Evolutionary conservation across 345 rosid genomes (phyloP), one percentile per base, ranked within the genome.

Genomic region (Camelina neglecta): DNA sequence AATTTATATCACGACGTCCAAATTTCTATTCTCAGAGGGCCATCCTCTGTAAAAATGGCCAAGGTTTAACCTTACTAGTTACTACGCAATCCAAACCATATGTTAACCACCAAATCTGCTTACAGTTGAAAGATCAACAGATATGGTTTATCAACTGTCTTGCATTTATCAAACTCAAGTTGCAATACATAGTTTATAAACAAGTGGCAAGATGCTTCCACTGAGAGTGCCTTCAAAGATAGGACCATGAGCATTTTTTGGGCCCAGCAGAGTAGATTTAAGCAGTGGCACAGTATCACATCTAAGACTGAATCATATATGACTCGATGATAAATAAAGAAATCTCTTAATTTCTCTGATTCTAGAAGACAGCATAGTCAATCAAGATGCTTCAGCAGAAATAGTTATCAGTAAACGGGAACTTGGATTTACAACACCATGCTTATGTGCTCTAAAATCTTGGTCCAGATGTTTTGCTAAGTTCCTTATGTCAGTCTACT

Each of bases 191-290:
- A 41, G 23, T 68, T 26, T 60, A 47, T 50, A 75, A 39, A 60
- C 55, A 41, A 67, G 71, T 51, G 64, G 59, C 75, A 75, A 2
- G 9, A 59, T 60, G 45, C 39, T 69, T 24, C 60, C 73, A 38
- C 6, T 60, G 5, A 41, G 61, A 39, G n/a, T 26, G 2, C 60
- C 44, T 67, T 50, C 20, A 41, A 59, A 41, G 62, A 39, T 4
- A 66, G 13, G 69, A 44, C 69, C 23, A 60, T 50, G 69, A 51
- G 8, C 12, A 33, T 16, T 57, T 11, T 20, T 26, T 7, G 44
- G 49, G 61, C 16, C 45, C 39, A 54, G 38, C 33, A 67, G 13
- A 41, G 53, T 49, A 74, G 9, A 73, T 33, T 65, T 47, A 65
- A 74, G 59, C 50, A 65, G 55, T 38, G 54, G 24, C 67, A 39